phyloP scores from a whole-genome alignment of 1,139 yeast species.

The Pichia sp. region DNA sequence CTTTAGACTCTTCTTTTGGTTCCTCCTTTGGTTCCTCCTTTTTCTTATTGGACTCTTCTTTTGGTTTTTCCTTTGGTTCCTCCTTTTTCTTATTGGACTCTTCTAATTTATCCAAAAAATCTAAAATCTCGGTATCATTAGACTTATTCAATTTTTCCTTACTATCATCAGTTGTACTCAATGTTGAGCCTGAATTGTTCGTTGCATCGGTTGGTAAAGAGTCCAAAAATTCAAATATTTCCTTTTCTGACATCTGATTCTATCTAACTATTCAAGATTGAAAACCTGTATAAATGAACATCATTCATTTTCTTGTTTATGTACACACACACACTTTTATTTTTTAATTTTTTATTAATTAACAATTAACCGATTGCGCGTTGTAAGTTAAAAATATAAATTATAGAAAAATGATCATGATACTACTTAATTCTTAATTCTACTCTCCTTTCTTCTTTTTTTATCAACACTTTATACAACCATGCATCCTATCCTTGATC shows the following conservation, averaged over 20 bases:
- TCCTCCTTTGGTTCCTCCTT: not conserved
- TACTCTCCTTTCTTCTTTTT: not conserved
- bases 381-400: too few relatives aligned
- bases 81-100: slow-evolving; percentile 10
- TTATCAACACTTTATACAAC: too few relatives aligned
- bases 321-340: too few relatives aligned
- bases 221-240: slow-evolving; percentile 83
- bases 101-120: slow-evolving; percentile 77
- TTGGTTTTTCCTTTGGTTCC: not conserved
- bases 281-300: too few relatives aligned
- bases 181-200: slow-evolving; percentile 8
- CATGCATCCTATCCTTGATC: slow-evolving; percentile 32
- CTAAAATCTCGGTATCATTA: slow-evolving; percentile 71
- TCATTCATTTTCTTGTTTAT: too few relatives aligned
- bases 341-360: too few relatives aligned
- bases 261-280: too few relatives aligned
- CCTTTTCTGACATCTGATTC: slow-evolving; percentile 42
- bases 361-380: too few relatives aligned
- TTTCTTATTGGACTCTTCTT: not conserved
- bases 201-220: slow-evolving; percentile 50
- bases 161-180: not conserved
- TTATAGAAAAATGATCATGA: too few relatives aligned
- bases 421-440: too few relatives aligned
- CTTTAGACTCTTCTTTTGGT: not conserved
- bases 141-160: slow-evolving; percentile 31